Percentiles rank a stretch among this genome's conserved stretches.
These are phyloP conservation scores for Blastobotrys petasosporus DNA, from an alignment of 1,139 yeast genomes.

Conservation along the genomic window DNA sequence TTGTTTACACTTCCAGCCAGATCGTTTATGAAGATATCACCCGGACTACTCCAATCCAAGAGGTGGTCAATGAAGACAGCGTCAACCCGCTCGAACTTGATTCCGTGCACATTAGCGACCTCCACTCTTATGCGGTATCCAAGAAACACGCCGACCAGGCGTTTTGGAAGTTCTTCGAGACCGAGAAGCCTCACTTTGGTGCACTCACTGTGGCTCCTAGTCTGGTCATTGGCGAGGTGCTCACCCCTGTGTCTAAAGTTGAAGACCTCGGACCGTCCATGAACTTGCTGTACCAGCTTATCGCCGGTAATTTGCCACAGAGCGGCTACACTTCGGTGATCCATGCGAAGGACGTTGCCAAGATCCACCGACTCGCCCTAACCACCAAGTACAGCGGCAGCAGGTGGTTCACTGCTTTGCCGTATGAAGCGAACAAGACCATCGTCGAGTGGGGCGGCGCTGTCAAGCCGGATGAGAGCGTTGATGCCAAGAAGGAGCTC, in stretches of 20 bases:
- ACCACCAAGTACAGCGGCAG: conserved; percentile 1
- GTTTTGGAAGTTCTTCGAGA: conserved; percentile 12
- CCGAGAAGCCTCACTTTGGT: conserved; percentile 36
- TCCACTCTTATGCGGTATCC: conserved; percentile 10
- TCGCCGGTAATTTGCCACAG: conserved; percentile 5
- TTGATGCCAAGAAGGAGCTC: background rate
- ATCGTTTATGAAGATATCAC: no score
- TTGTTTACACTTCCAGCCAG: conserved; percentile 45
- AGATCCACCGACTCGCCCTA: conserved; percentile 2
- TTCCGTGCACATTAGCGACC: background rate
- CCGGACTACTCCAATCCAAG: no score
- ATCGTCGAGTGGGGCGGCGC: conserved; percentile 7
- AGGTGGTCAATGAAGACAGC: conserved; percentile 28
- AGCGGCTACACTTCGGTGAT: background rate
- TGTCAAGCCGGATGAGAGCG: conserved; percentile 4
- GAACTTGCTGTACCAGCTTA: conserved; percentile 16
- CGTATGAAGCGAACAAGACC: conserved; percentile 3
- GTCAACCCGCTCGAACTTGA: conserved; percentile 44
- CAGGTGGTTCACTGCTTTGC: conserved; percentile 4
- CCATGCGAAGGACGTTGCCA: conserved; percentile 9
- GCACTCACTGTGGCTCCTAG: conserved; percentile 44
- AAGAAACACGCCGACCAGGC: conserved; percentile 14
- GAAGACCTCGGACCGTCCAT: conserved; percentile 28
- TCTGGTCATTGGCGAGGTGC: conserved; percentile 44
- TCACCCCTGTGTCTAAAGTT: conserved; percentile 20